These are phyloP conservation scores for Fusarium protoensiforme DNA, from an alignment of 2,329 filamentous ascomycete species.

Conservation along the genomic window DNA sequence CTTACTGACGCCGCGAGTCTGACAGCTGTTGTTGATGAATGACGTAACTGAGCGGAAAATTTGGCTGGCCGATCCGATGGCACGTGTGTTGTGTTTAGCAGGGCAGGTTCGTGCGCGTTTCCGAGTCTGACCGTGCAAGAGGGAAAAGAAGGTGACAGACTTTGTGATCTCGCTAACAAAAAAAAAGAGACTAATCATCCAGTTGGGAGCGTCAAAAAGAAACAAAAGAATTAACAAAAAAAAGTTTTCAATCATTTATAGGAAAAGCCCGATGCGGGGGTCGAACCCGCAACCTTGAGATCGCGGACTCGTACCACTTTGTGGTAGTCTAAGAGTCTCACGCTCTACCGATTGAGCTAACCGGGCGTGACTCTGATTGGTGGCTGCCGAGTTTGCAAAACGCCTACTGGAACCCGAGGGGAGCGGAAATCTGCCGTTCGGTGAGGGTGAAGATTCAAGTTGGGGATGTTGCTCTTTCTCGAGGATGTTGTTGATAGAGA, in stretches of 20 bases:
- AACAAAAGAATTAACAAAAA: no score
- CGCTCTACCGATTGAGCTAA: conserved; percentile 64
- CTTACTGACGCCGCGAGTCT: not conserved
- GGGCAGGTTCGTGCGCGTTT: not conserved
- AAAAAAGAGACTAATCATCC: not conserved
- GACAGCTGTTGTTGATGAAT: conserved; percentile 2
- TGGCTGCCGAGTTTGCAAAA: not conserved
- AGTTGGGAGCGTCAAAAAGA: not conserved
- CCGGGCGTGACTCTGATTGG: conserved; percentile 34
- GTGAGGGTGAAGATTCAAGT: not conserved
- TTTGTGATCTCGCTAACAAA: not conserved
- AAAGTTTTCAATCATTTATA: conserved; percentile 35
- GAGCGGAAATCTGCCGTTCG: not conserved
- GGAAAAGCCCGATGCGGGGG: conserved; percentile 56
- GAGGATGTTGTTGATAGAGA: not conserved
- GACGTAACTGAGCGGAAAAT: conserved; percentile 27
- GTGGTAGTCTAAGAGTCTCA: conserved; percentile 69
- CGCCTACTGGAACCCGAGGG: not conserved
- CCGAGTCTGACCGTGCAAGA: not conserved
- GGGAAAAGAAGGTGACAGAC: not conserved
- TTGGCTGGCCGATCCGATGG: conserved; percentile 14
- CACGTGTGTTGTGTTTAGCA: not conserved
- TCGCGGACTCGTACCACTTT: conserved; percentile 39
- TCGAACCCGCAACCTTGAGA: conserved; percentile 69
- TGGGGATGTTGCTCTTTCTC: not conserved